Percentiles rank a stretch among this genome's conserved stretches.
phyloP scores from a whole-genome alignment of 352 stramenopile genomes.

The Peronospora tabacina region DNA sequence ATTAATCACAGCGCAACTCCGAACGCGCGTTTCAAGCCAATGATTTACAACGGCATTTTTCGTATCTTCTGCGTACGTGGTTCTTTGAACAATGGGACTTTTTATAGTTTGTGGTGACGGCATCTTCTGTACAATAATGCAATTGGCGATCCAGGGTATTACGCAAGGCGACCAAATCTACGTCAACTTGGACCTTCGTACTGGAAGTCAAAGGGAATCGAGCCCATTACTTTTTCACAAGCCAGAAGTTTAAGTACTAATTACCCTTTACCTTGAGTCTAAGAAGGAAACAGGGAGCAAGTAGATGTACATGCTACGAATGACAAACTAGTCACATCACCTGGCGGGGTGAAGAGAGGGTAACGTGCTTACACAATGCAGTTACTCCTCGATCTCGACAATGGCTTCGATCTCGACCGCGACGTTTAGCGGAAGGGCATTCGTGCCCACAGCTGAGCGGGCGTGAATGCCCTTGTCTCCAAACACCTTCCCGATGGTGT shows the following conservation, averaged over 20 bases:
- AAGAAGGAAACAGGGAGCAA: constrained; percentile 13
- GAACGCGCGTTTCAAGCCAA: constrained; percentile 20
- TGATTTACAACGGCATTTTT: constrained; percentile 57
- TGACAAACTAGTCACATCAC: not conserved
- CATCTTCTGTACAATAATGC: constrained; percentile 7
- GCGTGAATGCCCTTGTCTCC: constrained; percentile 86
- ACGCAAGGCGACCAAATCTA: constrained; percentile 44
- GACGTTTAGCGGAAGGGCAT: constrained; percentile 93
- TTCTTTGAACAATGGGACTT: not conserved
- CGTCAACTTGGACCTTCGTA: constrained; percentile 45
- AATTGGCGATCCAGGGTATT: constrained; percentile 51
- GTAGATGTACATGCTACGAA: not conserved
- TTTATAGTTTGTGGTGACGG: not conserved
- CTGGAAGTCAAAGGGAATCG: constrained; percentile 55
- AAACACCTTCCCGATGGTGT: constrained; percentile 90
- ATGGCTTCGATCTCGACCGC: constrained; percentile 96
- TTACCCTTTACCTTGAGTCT: constrained; percentile 13
- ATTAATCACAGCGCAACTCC: constrained; percentile 32
- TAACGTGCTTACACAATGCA: not conserved
- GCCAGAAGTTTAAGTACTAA: constrained; percentile 14
- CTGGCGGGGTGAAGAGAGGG: not conserved
- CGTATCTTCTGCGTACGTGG: constrained; percentile 65
- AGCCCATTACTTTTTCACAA: constrained; percentile 38
- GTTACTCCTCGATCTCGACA: constrained; percentile 88
- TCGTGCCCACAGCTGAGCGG: constrained; percentile 94